Evolutionary conservation across 257 asterid genomes (phyloP), one percentile per base, ranked within the genome.

Genomic region (Striga asiatica): DNA sequence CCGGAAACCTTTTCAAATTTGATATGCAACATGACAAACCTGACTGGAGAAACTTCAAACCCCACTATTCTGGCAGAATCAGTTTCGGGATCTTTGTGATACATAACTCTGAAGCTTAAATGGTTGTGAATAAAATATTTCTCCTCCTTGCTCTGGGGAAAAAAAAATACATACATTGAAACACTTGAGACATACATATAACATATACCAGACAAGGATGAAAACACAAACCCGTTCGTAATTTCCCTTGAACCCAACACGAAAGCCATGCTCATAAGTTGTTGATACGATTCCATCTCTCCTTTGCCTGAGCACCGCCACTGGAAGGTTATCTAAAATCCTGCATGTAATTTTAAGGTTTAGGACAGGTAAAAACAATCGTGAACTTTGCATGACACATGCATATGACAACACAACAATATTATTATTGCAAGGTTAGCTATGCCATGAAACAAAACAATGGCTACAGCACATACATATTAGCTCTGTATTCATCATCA

Each of bases 311-410:
- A 74, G 73, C 29, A 87, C 94, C 55, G 96, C 96, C 62, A 83
- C 94, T 14, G 96, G 96, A 64, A 83, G 92, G 76, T 87, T 87
- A 76, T 87, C 96, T 67, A 87, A 63, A 73, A 87, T 87, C 96
- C 96, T 87, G 82, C 69, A 71, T 21, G 66, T 54, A 65, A 60
- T 66, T 45, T 45, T 20, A 62, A 54, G 50, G 49, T 56, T 50
- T 46, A 67, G 59, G 43, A 62, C 54, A 34, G 46, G 12, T 18
- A 31, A 25, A 43, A 58, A 7, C 17, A 34, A 61, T 7, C 50
- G 10, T 20, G 64, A 61, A 10, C 39, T 28, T 25, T 24, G n/a
- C 31, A 52, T 14, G 27, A 51, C 42, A 6, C 41, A 39, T 19
- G 8, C 28, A 67, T 43, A 24, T 37, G 25, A 55, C 32, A 39